phyloP scores from a whole-genome alignment of 257 asterid species.

The Fraxinus pennsylvanica region DNA sequence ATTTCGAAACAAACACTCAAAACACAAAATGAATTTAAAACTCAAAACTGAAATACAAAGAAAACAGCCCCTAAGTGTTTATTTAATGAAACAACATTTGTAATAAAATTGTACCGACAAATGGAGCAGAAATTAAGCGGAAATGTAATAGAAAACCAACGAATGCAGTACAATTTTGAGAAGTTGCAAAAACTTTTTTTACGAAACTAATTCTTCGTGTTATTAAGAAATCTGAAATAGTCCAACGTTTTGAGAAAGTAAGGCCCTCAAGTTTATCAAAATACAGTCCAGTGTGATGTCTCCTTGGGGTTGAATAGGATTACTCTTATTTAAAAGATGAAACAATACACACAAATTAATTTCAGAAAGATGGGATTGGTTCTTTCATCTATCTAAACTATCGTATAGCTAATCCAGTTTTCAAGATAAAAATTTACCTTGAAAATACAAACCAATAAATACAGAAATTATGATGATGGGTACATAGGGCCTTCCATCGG shows the following conservation, averaged over 20 bases:
- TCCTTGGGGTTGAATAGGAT: too few species aligned
- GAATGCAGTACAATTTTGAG: too few species aligned
- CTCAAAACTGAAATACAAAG: too few species aligned
- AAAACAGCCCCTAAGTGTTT: background rate
- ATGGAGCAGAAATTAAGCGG: background rate
- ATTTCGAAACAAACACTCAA: too few species aligned
- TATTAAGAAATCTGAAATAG: background rate
- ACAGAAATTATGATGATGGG: slow-evolving; percentile 38
- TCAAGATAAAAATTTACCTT: slow-evolving; percentile 47
- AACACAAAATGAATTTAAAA: too few species aligned
- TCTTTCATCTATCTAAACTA: slow-evolving; percentile 23
- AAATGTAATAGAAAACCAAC: background rate
- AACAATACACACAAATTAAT: slow-evolving; percentile 5
- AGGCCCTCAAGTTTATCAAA: too few species aligned
- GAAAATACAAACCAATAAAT: slow-evolving; percentile 43
- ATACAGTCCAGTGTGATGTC: background rate
- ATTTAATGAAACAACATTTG: too few species aligned
- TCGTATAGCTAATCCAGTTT: slow-evolving; percentile 19
- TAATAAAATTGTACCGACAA: too few species aligned
- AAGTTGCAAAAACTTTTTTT: background rate
- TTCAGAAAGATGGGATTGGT: slow-evolving; percentile 8
- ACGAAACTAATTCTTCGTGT: background rate
- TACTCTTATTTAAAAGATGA: background rate
- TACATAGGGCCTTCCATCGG: slow-evolving; percentile 31
- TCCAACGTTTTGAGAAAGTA: background rate